Percentiles rank a stretch among this genome's conserved stretches.
phyloP scores from a whole-genome alignment of 805 yeast species.

The Ogataea paraovalis region DNA sequence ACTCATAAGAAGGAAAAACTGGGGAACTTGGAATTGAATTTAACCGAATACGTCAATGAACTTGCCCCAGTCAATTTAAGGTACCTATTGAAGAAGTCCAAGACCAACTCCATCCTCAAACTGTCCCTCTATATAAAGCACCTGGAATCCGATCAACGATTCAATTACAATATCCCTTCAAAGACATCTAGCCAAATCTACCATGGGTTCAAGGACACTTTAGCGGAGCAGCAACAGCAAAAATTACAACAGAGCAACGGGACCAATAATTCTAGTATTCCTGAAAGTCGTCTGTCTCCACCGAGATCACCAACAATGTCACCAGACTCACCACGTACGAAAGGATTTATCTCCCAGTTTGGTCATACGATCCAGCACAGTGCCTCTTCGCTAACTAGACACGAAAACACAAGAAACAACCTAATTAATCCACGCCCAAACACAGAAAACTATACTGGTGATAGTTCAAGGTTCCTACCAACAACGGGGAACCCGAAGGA shows the following conservation, averaged over 20 bases:
- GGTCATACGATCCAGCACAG: not conserved
- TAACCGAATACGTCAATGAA: conserved; percentile 66
- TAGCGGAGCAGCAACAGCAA: conserved; percentile 7
- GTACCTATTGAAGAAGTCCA: conserved; percentile 71
- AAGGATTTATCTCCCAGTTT: not conserved
- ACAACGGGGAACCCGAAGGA: not conserved
- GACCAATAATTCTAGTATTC: not conserved
- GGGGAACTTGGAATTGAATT: conserved; percentile 64
- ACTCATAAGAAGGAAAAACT: conserved; percentile 42
- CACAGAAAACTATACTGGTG: not conserved
- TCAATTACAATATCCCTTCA: conserved; percentile 18
- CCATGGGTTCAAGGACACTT: conserved; percentile 22
- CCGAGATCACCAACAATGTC: not conserved
- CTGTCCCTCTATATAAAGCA: conserved; percentile 40
- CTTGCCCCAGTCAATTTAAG: conserved; percentile 50
- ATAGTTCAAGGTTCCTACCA: not conserved
- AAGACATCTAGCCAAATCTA: conserved; percentile 19
- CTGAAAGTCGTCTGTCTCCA: not conserved
- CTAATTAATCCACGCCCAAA: not conserved
- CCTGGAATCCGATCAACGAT: conserved; percentile 11
- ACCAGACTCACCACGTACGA: not conserved
- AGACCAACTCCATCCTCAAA: conserved; percentile 75
- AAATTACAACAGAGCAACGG: not conserved
- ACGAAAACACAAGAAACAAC: not conserved
- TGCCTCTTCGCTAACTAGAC: not conserved